These are phyloP conservation scores for Candida hungchunana DNA, from an alignment of 805 yeast genomes.

Conservation along the genomic window DNA sequence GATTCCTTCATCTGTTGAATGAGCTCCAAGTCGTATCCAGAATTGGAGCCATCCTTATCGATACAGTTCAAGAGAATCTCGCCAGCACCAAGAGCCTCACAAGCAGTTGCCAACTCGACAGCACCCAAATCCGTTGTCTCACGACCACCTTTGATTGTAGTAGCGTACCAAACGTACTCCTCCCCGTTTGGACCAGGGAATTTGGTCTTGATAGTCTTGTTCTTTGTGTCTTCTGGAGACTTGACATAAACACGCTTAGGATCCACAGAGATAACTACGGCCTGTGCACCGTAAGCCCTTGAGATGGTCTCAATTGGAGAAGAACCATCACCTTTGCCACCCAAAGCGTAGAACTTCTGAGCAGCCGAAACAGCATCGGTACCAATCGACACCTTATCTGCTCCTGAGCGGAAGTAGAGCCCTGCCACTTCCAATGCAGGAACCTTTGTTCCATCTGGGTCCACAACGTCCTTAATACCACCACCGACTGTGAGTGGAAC, in stretches of 20 bases:
- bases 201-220: conserved; percentile 59
- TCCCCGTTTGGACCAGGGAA: conserved; percentile 87
- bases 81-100: conserved; percentile 94
- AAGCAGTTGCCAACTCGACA: conserved; percentile 78
- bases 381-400: conserved; percentile 98
- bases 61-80: conserved; percentile 91
- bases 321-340: conserved; percentile 57
- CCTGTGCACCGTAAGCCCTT: conserved; percentile 89
- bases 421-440: conserved; percentile 91
- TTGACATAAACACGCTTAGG: conserved; percentile 84
- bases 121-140: conserved; percentile 89
- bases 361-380: conserved; percentile 94
- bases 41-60: conserved; percentile 94
- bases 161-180: conserved; percentile 86
- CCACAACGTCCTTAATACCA: conserved; percentile 87
- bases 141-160: conserved; percentile 96
- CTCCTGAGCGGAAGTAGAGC: conserved; percentile 91
- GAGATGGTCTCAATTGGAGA: conserved; percentile 94
- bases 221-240: conserved; percentile 54
- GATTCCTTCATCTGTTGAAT: conserved; percentile 71
- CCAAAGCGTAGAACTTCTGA: conserved; percentile 64
- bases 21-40: conserved; percentile 88
- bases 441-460: conserved; percentile 73
- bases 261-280: conserved; percentile 97
- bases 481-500: conserved; percentile 99